Evolutionary conservation across 495 filamentous ascomycete species (phyloP).

Genomic region (Penicillium tannophilum): DNA sequence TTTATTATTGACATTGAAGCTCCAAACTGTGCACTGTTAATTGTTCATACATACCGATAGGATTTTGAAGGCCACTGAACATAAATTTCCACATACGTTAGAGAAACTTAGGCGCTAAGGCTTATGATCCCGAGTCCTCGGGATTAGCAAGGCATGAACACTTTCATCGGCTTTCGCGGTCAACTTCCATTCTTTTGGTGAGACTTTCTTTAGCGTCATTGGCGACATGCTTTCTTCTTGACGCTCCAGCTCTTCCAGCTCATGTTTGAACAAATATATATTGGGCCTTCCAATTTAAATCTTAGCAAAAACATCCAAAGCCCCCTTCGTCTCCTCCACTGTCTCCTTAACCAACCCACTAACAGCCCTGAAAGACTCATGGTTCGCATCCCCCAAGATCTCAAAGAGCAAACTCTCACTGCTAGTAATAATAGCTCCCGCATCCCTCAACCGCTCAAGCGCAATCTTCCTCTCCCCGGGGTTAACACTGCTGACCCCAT

Average conservation of each 20-base stretch:
- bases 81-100: background rate
- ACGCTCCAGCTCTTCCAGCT: no score
- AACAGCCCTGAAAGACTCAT: constrained; percentile 68
- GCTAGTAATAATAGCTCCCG: constrained; percentile 79
- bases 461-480: constrained; percentile 78
- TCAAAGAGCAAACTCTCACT: constrained; percentile 94
- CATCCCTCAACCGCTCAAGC: constrained; percentile 69
- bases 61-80: background rate
- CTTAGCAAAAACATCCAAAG: constrained; percentile 66
- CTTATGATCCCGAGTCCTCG: no score
- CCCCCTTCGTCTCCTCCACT: constrained; percentile 62
- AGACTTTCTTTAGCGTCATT: no score
- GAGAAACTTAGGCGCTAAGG: no score
- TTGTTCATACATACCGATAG: no score
- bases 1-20: background rate
- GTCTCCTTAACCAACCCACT: constrained; percentile 79
- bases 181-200: no score
- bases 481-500: constrained; percentile 88
- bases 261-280: no score
- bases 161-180: no score
- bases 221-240: no score
- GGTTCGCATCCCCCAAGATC: constrained; percentile 82
- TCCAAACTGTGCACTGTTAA: background rate
- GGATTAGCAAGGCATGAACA: no score
- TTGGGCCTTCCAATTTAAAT: constrained; percentile 45